Conservation (phyloP, 495 filamentous ascomycete species). For the Annulohypoxylon moriforme region DNA sequence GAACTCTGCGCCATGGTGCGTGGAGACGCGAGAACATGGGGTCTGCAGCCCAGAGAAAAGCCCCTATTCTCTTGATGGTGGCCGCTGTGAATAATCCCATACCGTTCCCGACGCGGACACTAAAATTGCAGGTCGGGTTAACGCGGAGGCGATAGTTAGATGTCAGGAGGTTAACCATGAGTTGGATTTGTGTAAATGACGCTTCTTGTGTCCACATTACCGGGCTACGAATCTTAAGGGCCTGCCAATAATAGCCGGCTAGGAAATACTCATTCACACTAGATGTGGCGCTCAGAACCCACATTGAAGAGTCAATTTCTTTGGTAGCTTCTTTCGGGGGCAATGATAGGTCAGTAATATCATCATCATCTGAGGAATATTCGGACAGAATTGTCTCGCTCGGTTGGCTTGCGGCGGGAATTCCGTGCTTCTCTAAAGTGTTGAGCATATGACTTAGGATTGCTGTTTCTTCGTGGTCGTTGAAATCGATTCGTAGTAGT, state of each 20-base stretch:
- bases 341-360: background rate
- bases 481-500: conserved; percentile 25
- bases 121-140: conserved; percentile 51
- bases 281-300: conserved; percentile 18
- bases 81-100: conserved; percentile 37
- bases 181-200: conserved; percentile 30
- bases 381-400: background rate
- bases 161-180: conserved; percentile 44
- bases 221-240: conserved; percentile 39
- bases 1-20: conserved; percentile 23
- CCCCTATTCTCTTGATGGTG: conserved; percentile 48
- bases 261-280: conserved; percentile 12
- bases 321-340: background rate
- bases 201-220: conserved; percentile 28
- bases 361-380: background rate
- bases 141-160: conserved; percentile 43
- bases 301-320: conserved; percentile 11
- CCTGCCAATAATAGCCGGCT: conserved; percentile 28
- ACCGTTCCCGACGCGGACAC: conserved; percentile 55
- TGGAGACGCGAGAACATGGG: conserved; percentile 53
- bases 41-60: conserved; percentile 54
- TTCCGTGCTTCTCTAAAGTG: conserved; percentile 30
- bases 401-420: conserved; percentile 14
- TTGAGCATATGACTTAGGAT: conserved; percentile 13
- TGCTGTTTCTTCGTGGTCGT: background rate